Base-by-base conservation (phyloP, 441 rosid genomes). In the Mallotus repandus region DNA sequence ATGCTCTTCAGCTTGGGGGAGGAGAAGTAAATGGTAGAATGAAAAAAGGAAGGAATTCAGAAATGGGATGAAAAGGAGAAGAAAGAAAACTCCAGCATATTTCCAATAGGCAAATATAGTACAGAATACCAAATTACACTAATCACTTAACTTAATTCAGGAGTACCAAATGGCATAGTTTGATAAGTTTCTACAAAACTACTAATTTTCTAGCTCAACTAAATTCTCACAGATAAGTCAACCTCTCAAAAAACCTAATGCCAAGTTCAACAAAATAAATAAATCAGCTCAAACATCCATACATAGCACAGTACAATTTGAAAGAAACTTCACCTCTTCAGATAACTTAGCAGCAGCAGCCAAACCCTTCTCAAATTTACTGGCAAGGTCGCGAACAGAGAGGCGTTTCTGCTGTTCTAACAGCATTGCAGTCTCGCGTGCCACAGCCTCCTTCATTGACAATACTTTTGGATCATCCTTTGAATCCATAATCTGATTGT, bases 351-450 rank as follows among this genome's bases (percentile, higher is more conserved):
- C 93, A 76, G 97, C 98, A 49, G 96, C 94, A 79, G 97, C 95
- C 86, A 96, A 82, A 2, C 95, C 98, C 84, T 81, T 91, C 82
- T 96, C 99, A 9, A 96, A 96, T 84, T 93, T 96, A 66, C 83
- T 85, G n/a, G 98, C 89, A n/a, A 96, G 98, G 69, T 93, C 98
- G 63, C 99, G 98, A 72, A 93, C 97, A 14, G 97, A 93, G 69
- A 93, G 85, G 70, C 98, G 93, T 35, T 90, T 89, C 74, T 96
- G 97, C 90, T 93, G 99, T 77, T 95, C 99, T 84, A 91, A 70
- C 25, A 95, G 86, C 77, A 83, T 81, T 0, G 98, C 92, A 53
- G 97, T 95, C 88, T 96, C 98, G 0, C 93, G 93, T 0, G 97
- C 97, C 68, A 96, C 96, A 21, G 81, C 96, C 72, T 96, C 98